Conservation (phyloP, 2,329 filamentous ascomycete species). For the Penicillium hordei region DNA sequence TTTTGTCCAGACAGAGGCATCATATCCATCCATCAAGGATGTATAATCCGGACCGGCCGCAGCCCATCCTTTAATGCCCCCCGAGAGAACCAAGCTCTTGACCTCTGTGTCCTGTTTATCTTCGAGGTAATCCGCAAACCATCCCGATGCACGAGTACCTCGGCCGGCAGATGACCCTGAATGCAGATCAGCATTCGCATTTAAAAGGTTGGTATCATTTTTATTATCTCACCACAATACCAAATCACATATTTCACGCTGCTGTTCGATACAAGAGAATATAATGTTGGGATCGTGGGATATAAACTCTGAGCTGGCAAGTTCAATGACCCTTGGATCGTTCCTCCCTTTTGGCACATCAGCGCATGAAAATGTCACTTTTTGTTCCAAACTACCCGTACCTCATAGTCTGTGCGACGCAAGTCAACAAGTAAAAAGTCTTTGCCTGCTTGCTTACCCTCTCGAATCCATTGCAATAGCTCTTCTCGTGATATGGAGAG, state of each 20-base stretch:
- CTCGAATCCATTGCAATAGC: constrained; percentile 40
- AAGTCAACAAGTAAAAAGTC: constrained; percentile 50
- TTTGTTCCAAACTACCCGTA: constrained; percentile 19
- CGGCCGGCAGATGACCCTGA: constrained; percentile 57
- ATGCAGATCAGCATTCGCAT: neutral
- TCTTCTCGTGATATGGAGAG: constrained; percentile 34
- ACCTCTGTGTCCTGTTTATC: constrained; percentile 44
- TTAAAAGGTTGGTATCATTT: neutral
- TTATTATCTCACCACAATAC: constrained; percentile 41
- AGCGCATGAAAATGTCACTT: neutral
- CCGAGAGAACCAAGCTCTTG: constrained; percentile 52
- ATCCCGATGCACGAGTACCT: constrained; percentile 55
- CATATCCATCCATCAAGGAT: constrained; percentile 49
- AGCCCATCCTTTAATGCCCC: constrained; percentile 58
- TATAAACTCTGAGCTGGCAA: constrained; percentile 45
- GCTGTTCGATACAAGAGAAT: constrained; percentile 32
- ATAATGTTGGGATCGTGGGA: constrained; percentile 37
- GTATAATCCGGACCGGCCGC: constrained; percentile 50
- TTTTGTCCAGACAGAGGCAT: constrained; percentile 20
- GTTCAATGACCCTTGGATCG: constrained; percentile 57
- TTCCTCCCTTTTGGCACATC: constrained; percentile 51
- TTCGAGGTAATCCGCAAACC: constrained; percentile 56
- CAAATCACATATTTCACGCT: constrained; percentile 39
- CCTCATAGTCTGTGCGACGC: constrained; percentile 49
- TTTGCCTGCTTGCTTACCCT: constrained; percentile 27